A percentile compares a stretch with the other conserved stretches of the same genome.
Evolutionary conservation across 139 green algal species (phyloP).

Genomic region (Picochlorum sp.): DNA sequence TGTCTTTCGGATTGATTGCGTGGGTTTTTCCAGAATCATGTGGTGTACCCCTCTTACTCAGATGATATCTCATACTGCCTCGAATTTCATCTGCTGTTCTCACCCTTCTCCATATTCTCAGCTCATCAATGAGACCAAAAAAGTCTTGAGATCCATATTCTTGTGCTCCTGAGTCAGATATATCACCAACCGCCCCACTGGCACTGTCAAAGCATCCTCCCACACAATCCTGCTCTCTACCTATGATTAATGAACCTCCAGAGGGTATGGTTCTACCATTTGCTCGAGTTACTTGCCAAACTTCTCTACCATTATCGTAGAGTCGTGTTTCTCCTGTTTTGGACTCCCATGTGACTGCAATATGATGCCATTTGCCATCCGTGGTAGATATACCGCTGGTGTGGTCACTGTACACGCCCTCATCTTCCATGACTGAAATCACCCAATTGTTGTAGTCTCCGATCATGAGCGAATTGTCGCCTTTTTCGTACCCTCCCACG

Average conservation of each 20-base stretch:
- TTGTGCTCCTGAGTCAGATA: conserved; percentile 28
- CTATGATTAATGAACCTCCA: conserved; percentile 77
- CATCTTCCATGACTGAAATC: conserved; percentile 80
- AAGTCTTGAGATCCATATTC: conserved; percentile 78
- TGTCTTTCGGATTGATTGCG: conserved; percentile 33
- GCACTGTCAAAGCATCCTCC: conserved; percentile 80
- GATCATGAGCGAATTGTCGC: conserved; percentile 78
- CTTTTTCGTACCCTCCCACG: conserved; percentile 44
- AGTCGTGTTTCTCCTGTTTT: conserved; percentile 43
- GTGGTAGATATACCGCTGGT: conserved; percentile 56
- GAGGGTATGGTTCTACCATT: conserved; percentile 58
- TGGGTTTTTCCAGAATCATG: neutral
- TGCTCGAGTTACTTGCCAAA: conserved; percentile 56
- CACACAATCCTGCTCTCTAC: conserved; percentile 76
- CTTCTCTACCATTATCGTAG: conserved; percentile 69
- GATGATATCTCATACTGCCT: neutral
- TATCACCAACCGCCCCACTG: conserved; percentile 43
- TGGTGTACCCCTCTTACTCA: neutral
- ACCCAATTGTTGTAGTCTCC: conserved; percentile 81
- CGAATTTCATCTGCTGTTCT: conserved; percentile 54
- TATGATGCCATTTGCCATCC: conserved; percentile 78
- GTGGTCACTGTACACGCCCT: conserved; percentile 65
- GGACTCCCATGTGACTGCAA: conserved; percentile 71
- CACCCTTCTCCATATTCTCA: conserved; percentile 68
- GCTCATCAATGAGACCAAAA: conserved; percentile 68